Evolutionary conservation across 108 stramenopile species (phyloP), one percentile per base, ranked within the genome.

Genomic region (Thalassiosira profunda): DNA sequence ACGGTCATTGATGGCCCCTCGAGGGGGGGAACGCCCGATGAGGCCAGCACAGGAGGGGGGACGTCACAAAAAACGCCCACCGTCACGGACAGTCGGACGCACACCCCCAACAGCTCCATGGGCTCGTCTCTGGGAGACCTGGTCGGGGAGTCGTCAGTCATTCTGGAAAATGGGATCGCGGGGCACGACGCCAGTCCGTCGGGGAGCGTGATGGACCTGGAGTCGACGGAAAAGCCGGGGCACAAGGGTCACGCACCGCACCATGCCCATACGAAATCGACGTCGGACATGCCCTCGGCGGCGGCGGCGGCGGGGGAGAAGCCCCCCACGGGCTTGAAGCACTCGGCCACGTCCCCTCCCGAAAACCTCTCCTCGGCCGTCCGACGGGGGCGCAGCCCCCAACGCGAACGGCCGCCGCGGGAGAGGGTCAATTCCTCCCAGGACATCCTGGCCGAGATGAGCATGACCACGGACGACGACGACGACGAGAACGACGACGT

Each of bases 401-500:
- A 26, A 11, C 53, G 53, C 15, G 24, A 25, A 10, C 15, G 18
- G 53, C 7, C 53, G 15, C 31, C 21, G 23, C 14, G 17, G 4
- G 35, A 31, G 20, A 10, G 17, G 11, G 56, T 36, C 5, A 24
- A 31, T 28, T 17, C 56, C 56, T 17, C 33, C 56, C 56, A 21
- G 49, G 21, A 51, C 52, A 26, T 18, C 0, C 23, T 3, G 62
- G 20, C 43, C 25, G 24, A 7, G 33, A 7, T 0, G 8, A 15
- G 17, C 31, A 53, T 26, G 7, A 15, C 20, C 0, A 48, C 37
- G 4, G 58, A 59, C 21, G 47, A 58, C 11, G 57, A 69, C n/a
- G 75, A 76, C n/a, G 76, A 78, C 38, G 76, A 78, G n/a, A 69
- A 70, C 36, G 49, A 56, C 30, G 43, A 63, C 51, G 51, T 31